phyloP scores from a whole-genome alignment of 306 rosid genomes.

The Clitoria ternatea region DNA sequence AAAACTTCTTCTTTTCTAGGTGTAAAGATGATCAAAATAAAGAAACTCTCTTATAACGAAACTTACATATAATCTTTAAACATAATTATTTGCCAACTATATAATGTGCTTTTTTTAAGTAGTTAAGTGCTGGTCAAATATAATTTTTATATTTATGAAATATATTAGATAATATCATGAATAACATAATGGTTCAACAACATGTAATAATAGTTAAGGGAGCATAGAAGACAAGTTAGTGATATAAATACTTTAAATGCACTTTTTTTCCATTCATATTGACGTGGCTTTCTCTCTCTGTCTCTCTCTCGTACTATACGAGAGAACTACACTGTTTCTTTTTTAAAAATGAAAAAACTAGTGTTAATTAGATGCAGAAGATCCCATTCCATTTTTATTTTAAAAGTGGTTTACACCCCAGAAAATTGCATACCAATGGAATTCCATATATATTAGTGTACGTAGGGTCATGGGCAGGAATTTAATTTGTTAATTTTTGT shows the following conservation, averaged over 20 bases:
- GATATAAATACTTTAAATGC: background rate
- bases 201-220: too few relatives aligned
- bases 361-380: constrained; percentile 6
- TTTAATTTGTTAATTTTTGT: background rate
- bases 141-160: too few relatives aligned
- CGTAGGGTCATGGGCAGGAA: constrained; percentile 27
- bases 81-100: too few relatives aligned
- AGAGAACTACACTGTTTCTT: background rate
- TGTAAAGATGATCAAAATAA: too few relatives aligned
- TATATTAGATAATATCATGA: too few relatives aligned
- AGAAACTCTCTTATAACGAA: too few relatives aligned
- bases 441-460: constrained; percentile 20
- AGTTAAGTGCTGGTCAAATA: too few relatives aligned
- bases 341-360: too few relatives aligned
- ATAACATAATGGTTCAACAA: too few relatives aligned
- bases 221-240: background rate
- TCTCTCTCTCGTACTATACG: background rate
- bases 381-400: constrained; percentile 7
- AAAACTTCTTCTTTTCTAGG: too few relatives aligned
- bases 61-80: too few relatives aligned
- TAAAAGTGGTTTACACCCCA: constrained; percentile 33
- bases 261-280: background rate
- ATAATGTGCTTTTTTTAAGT: too few relatives aligned
- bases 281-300: background rate
- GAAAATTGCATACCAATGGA: constrained; percentile 23